phyloP scores from a whole-genome alignment of 1,284 basidiomycete species.

The Leccinum fallax region DNA sequence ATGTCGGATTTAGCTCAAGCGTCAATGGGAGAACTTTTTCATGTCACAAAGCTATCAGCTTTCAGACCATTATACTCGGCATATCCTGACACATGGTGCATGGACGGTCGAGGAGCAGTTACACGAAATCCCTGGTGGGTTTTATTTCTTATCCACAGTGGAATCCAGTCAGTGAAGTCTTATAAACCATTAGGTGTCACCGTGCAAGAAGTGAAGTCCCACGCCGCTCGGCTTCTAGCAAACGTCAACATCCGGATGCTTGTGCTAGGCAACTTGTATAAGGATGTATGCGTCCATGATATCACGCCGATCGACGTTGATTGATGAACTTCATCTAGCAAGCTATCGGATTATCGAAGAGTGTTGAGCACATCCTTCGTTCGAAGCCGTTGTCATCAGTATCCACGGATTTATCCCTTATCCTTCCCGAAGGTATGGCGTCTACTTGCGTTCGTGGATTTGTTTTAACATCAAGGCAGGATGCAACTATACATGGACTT shows the following conservation, averaged over 20 bases:
- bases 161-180: neutral
- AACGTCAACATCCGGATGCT: constrained; percentile 77
- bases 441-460: neutral
- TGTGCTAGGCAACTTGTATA: constrained; percentile 84
- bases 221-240: constrained; percentile 66
- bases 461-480: constrained; percentile 42
- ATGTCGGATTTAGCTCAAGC: constrained; percentile 52
- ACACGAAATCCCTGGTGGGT: constrained; percentile 74
- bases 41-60: constrained; percentile 84
- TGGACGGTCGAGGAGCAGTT: constrained; percentile 87
- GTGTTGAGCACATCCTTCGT: constrained; percentile 70
- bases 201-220: constrained; percentile 71
- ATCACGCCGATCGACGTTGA: neutral
- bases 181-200: constrained; percentile 11
- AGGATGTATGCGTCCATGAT: constrained; percentile 57
- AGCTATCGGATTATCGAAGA: constrained; percentile 73
- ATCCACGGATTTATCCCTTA: constrained; percentile 50
- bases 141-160: neutral
- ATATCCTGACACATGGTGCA: constrained; percentile 68
- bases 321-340: constrained; percentile 51
- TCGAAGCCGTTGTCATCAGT: constrained; percentile 55
- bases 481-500: constrained; percentile 71
- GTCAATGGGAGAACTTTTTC: constrained; percentile 86
- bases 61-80: constrained; percentile 77
- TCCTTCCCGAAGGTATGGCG: constrained; percentile 65